A percentile compares a stretch with the other conserved stretches of the same genome.
These are phyloP conservation scores for Saccharomyces mikatae DNA, from an alignment of 805 yeast genomes.

Conservation along the genomic window DNA sequence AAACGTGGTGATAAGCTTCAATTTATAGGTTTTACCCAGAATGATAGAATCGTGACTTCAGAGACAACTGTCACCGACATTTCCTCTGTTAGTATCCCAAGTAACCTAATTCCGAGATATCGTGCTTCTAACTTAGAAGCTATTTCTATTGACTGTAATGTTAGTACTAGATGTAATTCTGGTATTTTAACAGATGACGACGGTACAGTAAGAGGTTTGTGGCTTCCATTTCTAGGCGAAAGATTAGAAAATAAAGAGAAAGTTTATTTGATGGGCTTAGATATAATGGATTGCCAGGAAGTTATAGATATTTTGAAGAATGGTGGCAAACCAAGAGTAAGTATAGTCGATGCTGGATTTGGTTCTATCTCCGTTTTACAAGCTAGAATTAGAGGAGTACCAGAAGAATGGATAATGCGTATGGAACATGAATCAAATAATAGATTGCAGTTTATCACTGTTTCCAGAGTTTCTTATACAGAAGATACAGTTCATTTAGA, in stretches of 20 bases:
- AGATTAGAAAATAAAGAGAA: slow-evolving; percentile 53
- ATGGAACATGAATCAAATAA: slow-evolving; percentile 58
- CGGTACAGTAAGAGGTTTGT: slow-evolving; percentile 75
- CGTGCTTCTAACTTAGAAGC: slow-evolving; percentile 80
- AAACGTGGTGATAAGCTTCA: slow-evolving; percentile 66
- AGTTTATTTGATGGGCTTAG: slow-evolving; percentile 66
- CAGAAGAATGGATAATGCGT: slow-evolving; percentile 69
- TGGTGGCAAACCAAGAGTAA: slow-evolving; percentile 46
- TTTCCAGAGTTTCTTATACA: slow-evolving; percentile 56
- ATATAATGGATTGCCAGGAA: slow-evolving; percentile 53
- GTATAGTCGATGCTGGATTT: slow-evolving; percentile 75
- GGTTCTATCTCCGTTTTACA: slow-evolving; percentile 57
- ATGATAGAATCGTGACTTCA: slow-evolving; percentile 60
- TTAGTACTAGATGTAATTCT: slow-evolving; percentile 65
- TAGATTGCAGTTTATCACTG: slow-evolving; percentile 65
- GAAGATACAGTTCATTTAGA: slow-evolving; percentile 30
- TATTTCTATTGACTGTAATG: slow-evolving; percentile 61
- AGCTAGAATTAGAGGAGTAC: slow-evolving; percentile 81
- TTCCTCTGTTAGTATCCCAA: slow-evolving; percentile 64
- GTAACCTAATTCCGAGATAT: slow-evolving; percentile 66
- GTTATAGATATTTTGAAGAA: slow-evolving; percentile 48
- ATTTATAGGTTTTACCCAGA: slow-evolving; percentile 76
- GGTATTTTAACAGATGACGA: slow-evolving; percentile 72
- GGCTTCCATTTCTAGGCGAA: slow-evolving; percentile 82
- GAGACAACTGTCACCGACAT: slow-evolving; percentile 73